Evolutionary conservation across 2,329 filamentous ascomycete species (phyloP), one percentile per base, ranked within the genome.

Genomic region (Rhinocladiella similis): DNA sequence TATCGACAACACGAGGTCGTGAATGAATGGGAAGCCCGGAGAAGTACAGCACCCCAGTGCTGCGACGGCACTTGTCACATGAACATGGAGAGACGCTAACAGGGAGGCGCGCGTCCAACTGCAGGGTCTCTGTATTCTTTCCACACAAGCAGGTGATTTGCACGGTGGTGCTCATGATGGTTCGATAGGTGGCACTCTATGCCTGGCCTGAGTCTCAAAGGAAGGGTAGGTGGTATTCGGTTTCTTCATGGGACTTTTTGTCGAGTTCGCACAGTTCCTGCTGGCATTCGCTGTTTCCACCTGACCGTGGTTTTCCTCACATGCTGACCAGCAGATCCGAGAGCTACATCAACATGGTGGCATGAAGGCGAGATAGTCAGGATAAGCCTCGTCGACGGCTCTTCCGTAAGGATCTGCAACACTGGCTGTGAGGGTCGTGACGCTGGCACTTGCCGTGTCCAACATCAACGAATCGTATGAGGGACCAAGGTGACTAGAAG

Each of bases 11-110:
- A 1, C 68, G 46, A 25, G 74, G 72, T 22, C 65, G 63, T 19
- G 67, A 51, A 9, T 73, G 72, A 18, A 82, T 65, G 10, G 66
- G 62, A 20, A 77, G 69, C 54, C 77, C 76, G n/a, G 75, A 76
- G 19, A 71, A 69, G 53, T 70, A 76, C 7, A 81, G 69, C 10
- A 76, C 69, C 18, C 81, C 81, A 16, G 76, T 77, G 27, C 73
- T 71, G 45, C 72, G 71, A 14, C 80, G 76, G 66, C 80, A 84
- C 22, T 68, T 72, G 56, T 68, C 67, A 71, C 82, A 84, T 63
- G 83, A 78, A 66, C 81, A 84, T 59, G 83, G 59, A 48, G 70
- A 33, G 3, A 46, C 48, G 16, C 45, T 29, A 33, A 56, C 39
- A 29, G 62, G 62, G 3, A 63, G 42, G 4, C 33, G 35, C 36